phyloP scores from a whole-genome alignment of 805 yeast genomes.

The Barnettozyma wickerhamii region DNA sequence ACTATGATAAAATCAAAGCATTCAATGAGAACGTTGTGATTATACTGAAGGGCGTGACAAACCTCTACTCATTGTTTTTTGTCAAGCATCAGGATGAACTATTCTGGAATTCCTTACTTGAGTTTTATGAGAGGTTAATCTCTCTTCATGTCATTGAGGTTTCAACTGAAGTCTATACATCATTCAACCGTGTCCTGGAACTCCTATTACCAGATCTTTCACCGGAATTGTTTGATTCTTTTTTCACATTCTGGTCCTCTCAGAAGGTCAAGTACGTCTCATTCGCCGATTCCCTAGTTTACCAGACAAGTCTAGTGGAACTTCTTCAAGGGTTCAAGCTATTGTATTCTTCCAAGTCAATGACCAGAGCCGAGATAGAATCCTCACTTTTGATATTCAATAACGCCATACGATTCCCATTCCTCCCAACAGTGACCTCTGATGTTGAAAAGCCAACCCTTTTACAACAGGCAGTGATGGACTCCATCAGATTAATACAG shows the following conservation, averaged over 20 bases:
- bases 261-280: slow-evolving; percentile 43
- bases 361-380: slow-evolving; percentile 35
- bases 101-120: slow-evolving; percentile 57
- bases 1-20: slow-evolving; percentile 31
- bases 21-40: slow-evolving; percentile 61
- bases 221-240: slow-evolving; percentile 29
- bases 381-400: slow-evolving; percentile 55
- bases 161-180: slow-evolving; percentile 51
- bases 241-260: slow-evolving; percentile 49
- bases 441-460: slow-evolving; percentile 58
- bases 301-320: slow-evolving; percentile 58
- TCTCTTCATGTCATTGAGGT: slow-evolving; percentile 44
- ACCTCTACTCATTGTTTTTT: slow-evolving; percentile 53
- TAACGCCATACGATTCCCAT: slow-evolving; percentile 67
- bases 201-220: slow-evolving; percentile 30
- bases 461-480: slow-evolving; percentile 57
- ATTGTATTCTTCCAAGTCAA: slow-evolving; percentile 35
- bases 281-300: slow-evolving; percentile 30
- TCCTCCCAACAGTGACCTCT: slow-evolving; percentile 50
- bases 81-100: slow-evolving; percentile 27
- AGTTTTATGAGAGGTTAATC: slow-evolving; percentile 42
- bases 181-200: slow-evolving; percentile 44
- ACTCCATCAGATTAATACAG: slow-evolving; percentile 36
- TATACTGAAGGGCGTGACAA: slow-evolving; percentile 61
- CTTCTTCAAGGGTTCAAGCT: slow-evolving; percentile 49